Percentiles rank a stretch among this genome's conserved stretches.
These are phyloP conservation scores for Pythium coloratum DNA, from an alignment of 352 stramenopile genomes.

Conservation along the genomic window DNA sequence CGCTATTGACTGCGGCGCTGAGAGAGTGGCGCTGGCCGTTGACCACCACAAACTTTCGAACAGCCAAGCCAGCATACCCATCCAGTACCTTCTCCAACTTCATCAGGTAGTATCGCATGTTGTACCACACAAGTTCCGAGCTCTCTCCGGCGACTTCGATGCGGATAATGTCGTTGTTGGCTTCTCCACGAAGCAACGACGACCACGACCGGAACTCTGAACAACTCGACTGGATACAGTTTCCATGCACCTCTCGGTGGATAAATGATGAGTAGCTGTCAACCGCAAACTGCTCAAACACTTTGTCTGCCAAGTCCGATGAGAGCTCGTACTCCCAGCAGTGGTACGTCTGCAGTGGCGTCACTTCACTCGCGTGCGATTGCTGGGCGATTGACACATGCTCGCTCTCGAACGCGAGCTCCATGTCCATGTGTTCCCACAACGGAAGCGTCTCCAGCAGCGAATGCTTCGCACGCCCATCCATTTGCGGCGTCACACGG, in stretches of 20 bases:
- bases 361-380: too few species aligned
- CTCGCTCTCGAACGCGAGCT: neutral
- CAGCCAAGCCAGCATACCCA: neutral
- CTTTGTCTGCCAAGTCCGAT: neutral
- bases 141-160: neutral
- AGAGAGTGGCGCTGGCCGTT: neutral
- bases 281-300: constrained; percentile 16
- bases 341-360: neutral
- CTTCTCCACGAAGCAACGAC: neutral
- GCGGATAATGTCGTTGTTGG: neutral
- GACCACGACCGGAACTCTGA: neutral
- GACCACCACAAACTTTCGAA: neutral
- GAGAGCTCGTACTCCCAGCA: constrained; percentile 11
- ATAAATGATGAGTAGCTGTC: neutral
- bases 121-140: neutral
- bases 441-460: constrained; percentile 7
- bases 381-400: too few species aligned
- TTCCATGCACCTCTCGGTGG: neutral
- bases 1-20: neutral
- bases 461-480: constrained; percentile 13
- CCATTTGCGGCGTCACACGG: neutral
- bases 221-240: neutral
- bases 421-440: constrained; percentile 21
- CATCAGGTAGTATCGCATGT: constrained; percentile 7
- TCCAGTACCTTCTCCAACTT: constrained; percentile 8